phyloP scores from a whole-genome alignment of 306 rosid species.

The Cicer yamashitae region DNA sequence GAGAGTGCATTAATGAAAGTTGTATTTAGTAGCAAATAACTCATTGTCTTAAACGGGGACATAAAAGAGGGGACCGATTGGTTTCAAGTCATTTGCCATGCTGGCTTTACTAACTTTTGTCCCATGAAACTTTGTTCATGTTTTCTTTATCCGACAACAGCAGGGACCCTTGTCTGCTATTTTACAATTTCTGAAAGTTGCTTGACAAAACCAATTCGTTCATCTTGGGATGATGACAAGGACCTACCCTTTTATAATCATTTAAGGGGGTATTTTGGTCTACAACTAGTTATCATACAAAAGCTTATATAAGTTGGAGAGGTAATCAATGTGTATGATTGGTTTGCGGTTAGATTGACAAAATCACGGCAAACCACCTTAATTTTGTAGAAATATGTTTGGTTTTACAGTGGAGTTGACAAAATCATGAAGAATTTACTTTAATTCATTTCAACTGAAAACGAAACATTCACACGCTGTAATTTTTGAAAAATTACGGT shows the following conservation, averaged over 20 bases:
- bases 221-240: slow-evolving; percentile 56
- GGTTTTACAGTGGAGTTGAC: too few species aligned
- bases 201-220: slow-evolving; percentile 40
- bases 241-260: slow-evolving; percentile 45
- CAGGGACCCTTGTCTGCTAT: slow-evolving; percentile 79
- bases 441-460: too few species aligned
- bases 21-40: slow-evolving; percentile 64
- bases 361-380: too few species aligned
- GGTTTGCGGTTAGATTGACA: too few species aligned
- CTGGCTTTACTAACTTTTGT: slow-evolving; percentile 64
- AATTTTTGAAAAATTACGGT: too few species aligned
- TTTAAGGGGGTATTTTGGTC: slow-evolving; percentile 22
- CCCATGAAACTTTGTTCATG: slow-evolving; percentile 63
- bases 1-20: slow-evolving; percentile 66
- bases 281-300: neutral
- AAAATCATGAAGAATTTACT: too few species aligned
- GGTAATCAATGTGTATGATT: too few species aligned
- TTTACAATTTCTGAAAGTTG: slow-evolving; percentile 43
- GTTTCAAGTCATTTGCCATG: slow-evolving; percentile 69
- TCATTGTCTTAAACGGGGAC: slow-evolving; percentile 64
- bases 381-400: too few species aligned
- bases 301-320: too few species aligned
- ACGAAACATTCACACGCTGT: too few species aligned
- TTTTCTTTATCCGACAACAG: slow-evolving; percentile 72
- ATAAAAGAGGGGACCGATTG: slow-evolving; percentile 82